Conservation (phyloP, 176 grass and related monocot genomes). For the Eragrostis nindensis region DNA sequence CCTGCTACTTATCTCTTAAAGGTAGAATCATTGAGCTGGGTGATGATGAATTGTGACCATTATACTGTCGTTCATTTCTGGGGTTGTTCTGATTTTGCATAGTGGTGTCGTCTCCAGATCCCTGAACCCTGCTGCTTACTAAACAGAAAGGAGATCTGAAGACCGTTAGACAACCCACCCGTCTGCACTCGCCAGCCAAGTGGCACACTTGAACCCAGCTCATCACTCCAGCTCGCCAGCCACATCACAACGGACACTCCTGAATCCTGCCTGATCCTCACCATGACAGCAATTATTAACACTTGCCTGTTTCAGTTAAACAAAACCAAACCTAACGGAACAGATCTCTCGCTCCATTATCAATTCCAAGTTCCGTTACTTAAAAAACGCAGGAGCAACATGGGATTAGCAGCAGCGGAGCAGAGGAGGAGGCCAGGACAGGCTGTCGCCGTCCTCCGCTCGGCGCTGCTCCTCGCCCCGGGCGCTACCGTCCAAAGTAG, state of each 20-base stretch:
- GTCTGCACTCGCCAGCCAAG: too few relatives aligned
- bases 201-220: too few relatives aligned
- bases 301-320: not conserved
- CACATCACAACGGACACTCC: not conserved
- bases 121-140: not conserved
- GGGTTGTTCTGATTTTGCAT: not conserved
- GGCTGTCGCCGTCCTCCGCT: slow-evolving; percentile 9
- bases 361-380: not conserved
- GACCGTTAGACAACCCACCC: too few relatives aligned
- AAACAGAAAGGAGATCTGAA: too few relatives aligned
- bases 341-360: not conserved
- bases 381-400: slow-evolving; percentile 3
- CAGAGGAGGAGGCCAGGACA: not conserved
- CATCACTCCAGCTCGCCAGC: too few relatives aligned
- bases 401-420: not conserved
- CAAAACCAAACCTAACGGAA: not conserved
- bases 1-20: not conserved
- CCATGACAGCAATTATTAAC: not conserved
- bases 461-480: too few relatives aligned
- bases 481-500: slow-evolving; percentile 38
- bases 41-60: not conserved
- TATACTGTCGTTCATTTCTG: not conserved
- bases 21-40: not conserved
- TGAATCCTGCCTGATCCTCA: not conserved
- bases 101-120: not conserved